Conservation (phyloP, 495 filamentous ascomycete species). For the Aspergillus egyptiacus region DNA sequence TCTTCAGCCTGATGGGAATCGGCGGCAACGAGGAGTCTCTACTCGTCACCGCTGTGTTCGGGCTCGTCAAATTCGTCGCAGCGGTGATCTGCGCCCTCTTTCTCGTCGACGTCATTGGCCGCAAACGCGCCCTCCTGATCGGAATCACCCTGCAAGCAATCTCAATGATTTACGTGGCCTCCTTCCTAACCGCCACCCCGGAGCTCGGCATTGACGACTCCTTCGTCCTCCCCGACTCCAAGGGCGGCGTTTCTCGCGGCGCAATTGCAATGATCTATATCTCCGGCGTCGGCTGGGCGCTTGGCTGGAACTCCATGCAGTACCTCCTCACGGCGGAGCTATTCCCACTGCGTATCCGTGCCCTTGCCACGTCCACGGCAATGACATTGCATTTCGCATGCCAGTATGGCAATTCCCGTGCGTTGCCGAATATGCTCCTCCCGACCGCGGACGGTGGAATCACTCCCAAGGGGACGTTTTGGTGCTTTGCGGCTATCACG, state of each 20-base stretch:
- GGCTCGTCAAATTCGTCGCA: slow-evolving; percentile 61
- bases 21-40: slow-evolving; percentile 56
- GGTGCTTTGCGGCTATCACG: slow-evolving; percentile 61
- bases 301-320: slow-evolving; percentile 72
- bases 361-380: slow-evolving; percentile 35
- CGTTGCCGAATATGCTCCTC: slow-evolving; percentile 49
- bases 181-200: slow-evolving; percentile 54
- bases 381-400: slow-evolving; percentile 64
- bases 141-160: slow-evolving; percentile 60
- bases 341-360: slow-evolving; percentile 56
- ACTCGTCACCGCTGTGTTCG: slow-evolving; percentile 64
- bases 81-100: slow-evolving; percentile 62
- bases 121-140: slow-evolving; percentile 59
- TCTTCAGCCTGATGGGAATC: slow-evolving; percentile 60
- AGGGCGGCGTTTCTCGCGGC: slow-evolving; percentile 40
- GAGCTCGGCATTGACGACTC: slow-evolving; percentile 33
- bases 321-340: slow-evolving; percentile 72
- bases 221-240: slow-evolving; percentile 26
- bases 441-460: slow-evolving; percentile 43
- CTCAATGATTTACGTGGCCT: slow-evolving; percentile 63
- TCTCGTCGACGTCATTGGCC: slow-evolving; percentile 68
- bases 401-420: slow-evolving; percentile 62
- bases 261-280: slow-evolving; percentile 64
- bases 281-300: slow-evolving; percentile 61
- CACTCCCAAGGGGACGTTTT: slow-evolving; percentile 54